Base-by-base conservation (phyloP, 495 filamentous ascomycete species). In the Neurospora hispaniola region DNA sequence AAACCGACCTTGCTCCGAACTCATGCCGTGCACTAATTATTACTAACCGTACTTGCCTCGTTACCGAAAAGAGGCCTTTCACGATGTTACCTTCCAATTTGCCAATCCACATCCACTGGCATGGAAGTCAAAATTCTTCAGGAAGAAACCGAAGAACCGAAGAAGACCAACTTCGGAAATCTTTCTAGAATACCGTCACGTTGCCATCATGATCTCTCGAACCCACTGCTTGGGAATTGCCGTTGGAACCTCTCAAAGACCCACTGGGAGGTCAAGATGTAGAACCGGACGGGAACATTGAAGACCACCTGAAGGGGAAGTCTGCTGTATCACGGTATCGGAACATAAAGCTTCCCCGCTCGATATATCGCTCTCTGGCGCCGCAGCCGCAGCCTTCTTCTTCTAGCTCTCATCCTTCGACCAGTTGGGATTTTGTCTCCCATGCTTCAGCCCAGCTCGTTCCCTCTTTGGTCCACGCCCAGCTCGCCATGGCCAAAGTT, bases 401-500 rank as follows among this genome's bases (percentile, higher is more conserved):
- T 66, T 35, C 27, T 16, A 66, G 54, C 27, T 35, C 54, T 27
- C 54, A 2, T 66, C 54, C 27, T 66, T 18, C 54, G 27, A 66
- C 54, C 23, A 39, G 23, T 70, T 39, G n/a, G 20, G 62, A 27
- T n/a, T 38, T 27, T 42, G 27, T 40, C 20, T 69, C 46, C 23
- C 41, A 62, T 38, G 44, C 66, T 44, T 59, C 40, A 59, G 54
- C 70, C 44, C 44, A 66, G 44, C 44, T 71, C 70, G 23, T 38
- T 59, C 71, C 20, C 39, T 39, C 62, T 73, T 70, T 20, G 71
- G 20, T 31, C 41, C 18, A 23, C 68, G 69, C 31, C 16, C 42
- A 43, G 69, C 40, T 20, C 72, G 31, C 39, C n/a, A 44, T 75
- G 69, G 72, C 42, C 73, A 74, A 74, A 74, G 54, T 4, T 20